These are phyloP conservation scores for Colletotrichum incanum DNA, from an alignment of 2,329 filamentous ascomycete species.

Conservation along the genomic window DNA sequence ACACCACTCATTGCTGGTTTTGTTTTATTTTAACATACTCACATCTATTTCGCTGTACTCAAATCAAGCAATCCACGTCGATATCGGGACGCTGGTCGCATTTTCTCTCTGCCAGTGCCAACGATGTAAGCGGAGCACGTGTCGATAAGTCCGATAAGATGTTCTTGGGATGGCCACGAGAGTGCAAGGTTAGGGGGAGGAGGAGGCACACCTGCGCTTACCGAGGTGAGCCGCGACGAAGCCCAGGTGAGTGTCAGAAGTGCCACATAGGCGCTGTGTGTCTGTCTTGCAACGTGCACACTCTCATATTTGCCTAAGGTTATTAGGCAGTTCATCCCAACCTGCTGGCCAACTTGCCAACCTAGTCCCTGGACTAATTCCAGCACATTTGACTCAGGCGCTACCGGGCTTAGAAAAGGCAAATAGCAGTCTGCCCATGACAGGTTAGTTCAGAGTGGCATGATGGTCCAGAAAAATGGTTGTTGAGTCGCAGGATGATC, in stretches of 20 bases:
- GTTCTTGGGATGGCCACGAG: slow-evolving; percentile 22
- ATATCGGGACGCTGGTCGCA: background rate
- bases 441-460: slow-evolving; percentile 1
- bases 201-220: slow-evolving; percentile 8
- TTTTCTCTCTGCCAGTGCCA: background rate
- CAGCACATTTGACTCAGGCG: slow-evolving; percentile 7
- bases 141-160: slow-evolving; percentile 12
- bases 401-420: background rate
- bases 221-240: slow-evolving; percentile 15
- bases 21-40: background rate
- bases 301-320: slow-evolving; percentile 11
- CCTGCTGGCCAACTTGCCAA: background rate
- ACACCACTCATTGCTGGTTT: background rate
- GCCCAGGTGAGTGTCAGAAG: slow-evolving; percentile 1
- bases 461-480: slow-evolving; percentile 1
- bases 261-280: background rate
- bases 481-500: slow-evolving; percentile 1
- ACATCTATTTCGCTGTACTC: background rate
- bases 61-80: background rate
- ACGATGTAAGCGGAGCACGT: background rate
- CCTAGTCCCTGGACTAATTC: slow-evolving; percentile 17
- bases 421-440: background rate
- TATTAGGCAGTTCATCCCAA: slow-evolving; percentile 37
- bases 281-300: background rate
- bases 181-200: background rate